Conservation (phyloP, 1,284 basidiomycete genomes). For the Hypsizygus ulmarius region DNA sequence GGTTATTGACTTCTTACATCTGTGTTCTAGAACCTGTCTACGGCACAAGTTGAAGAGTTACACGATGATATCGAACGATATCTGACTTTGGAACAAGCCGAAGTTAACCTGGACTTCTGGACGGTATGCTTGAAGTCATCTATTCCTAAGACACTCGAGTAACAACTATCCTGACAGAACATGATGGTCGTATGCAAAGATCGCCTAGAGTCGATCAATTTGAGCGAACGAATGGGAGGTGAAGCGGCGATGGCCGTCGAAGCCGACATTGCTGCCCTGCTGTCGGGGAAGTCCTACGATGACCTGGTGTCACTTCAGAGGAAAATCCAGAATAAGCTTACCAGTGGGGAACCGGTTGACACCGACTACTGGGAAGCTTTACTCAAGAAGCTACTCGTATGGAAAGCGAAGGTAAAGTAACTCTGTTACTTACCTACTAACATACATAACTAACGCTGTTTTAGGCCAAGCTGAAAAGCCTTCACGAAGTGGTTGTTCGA, state of each 20-base stretch:
- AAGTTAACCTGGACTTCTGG: constrained; percentile 95
- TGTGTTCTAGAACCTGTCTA: constrained; percentile 69
- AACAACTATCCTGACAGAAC: constrained; percentile 50
- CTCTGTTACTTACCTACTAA: not conserved
- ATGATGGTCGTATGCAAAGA: constrained; percentile 98
- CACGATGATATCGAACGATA: constrained; percentile 95
- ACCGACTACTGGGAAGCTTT: constrained; percentile 98
- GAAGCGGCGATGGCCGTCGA: constrained; percentile 79
- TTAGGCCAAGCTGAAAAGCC: constrained; percentile 84
- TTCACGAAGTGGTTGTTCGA: constrained; percentile 95
- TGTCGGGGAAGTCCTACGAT: constrained; percentile 80
- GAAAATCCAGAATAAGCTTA: constrained; percentile 85
- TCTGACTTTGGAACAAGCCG: constrained; percentile 80
- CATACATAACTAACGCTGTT: not conserved
- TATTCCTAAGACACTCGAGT: not conserved
- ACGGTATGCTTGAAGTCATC: constrained; percentile 74
- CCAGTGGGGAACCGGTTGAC: constrained; percentile 92
- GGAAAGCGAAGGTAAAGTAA: constrained; percentile 86
- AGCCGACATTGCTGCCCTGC: constrained; percentile 68
- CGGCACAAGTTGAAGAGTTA: constrained; percentile 89
- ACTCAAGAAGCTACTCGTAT: constrained; percentile 90
- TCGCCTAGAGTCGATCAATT: constrained; percentile 76
- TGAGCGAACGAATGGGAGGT: constrained; percentile 54
- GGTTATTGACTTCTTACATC: constrained; percentile 19
- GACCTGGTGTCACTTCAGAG: constrained; percentile 83